Evolutionary conservation across 257 asterid genomes (phyloP).

Genomic region (Ballota nigra): DNA sequence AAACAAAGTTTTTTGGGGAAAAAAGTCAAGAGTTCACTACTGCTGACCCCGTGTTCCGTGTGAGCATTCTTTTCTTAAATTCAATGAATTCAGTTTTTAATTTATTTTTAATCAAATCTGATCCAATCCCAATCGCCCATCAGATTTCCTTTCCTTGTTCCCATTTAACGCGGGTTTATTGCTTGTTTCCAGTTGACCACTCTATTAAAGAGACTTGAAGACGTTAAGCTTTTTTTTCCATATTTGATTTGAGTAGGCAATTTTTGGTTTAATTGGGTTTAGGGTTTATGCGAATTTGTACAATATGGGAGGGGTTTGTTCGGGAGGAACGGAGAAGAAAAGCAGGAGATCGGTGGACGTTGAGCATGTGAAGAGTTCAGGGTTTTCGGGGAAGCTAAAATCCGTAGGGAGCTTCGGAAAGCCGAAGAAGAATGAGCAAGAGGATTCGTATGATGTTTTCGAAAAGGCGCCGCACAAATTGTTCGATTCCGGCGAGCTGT

Average conservation of each 20-base stretch:
- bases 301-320: slow-evolving; percentile 92
- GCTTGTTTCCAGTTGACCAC: background rate
- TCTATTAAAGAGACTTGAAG: background rate
- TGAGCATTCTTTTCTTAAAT: slow-evolving; percentile 27
- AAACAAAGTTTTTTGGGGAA: background rate
- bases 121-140: slow-evolving; percentile 27
- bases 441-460: slow-evolving; percentile 40
- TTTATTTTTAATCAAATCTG: slow-evolving; percentile 26
- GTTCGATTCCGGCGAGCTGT: slow-evolving; percentile 78
- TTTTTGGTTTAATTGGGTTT: slow-evolving; percentile 16
- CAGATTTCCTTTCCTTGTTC: slow-evolving; percentile 22
- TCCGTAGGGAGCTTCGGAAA: slow-evolving; percentile 47
- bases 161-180: slow-evolving; percentile 32
- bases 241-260: too few relatives aligned
- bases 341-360: slow-evolving; percentile 38
- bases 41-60: slow-evolving; percentile 48
- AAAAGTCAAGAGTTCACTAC: slow-evolving; percentile 41
- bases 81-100: slow-evolving; percentile 30
- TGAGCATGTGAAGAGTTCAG: slow-evolving; percentile 48
- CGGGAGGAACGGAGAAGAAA: slow-evolving; percentile 61
- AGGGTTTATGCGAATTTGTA: slow-evolving; percentile 25
- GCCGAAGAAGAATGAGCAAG: slow-evolving; percentile 42
- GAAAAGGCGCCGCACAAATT: slow-evolving; percentile 55
- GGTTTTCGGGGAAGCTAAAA: slow-evolving; percentile 75
- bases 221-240: too few relatives aligned